Conservation (phyloP, 345 rosid genomes). For the Linum tenue region DNA sequence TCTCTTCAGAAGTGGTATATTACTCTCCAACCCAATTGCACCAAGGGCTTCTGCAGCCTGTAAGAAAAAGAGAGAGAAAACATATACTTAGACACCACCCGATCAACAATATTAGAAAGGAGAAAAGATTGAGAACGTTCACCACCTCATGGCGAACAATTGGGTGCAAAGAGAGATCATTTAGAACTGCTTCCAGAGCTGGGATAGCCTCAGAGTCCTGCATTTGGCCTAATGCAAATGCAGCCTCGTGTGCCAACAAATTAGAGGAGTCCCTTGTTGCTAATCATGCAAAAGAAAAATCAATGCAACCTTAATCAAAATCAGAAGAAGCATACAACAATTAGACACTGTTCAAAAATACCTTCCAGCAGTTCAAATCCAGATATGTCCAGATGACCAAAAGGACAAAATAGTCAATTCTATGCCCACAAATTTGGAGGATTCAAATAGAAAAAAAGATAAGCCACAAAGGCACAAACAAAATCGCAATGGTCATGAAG, state of each 20-base stretch:
- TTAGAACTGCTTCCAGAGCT: conserved; percentile 59
- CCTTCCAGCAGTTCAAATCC: no score
- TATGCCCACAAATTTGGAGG: no score
- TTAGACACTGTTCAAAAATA: no score
- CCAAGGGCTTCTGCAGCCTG: conserved; percentile 99
- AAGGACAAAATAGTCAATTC: no score
- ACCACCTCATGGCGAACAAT: conserved; percentile 87
- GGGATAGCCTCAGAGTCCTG: conserved; percentile 94
- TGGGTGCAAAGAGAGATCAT: conserved; percentile 78
- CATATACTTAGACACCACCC: not conserved
- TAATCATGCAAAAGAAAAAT: conserved; percentile 17
- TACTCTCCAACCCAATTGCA: conserved; percentile 72
- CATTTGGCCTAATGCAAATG: conserved; percentile 98
- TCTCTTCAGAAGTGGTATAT: conserved; percentile 39
- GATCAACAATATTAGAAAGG: not conserved
- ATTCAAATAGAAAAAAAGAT: not conserved
- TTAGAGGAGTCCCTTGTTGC: conserved; percentile 93
- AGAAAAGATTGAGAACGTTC: conserved; percentile 1
- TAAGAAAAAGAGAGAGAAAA: not conserved
- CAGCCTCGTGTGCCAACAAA: conserved; percentile 93
- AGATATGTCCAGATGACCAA: no score
- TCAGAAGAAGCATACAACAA: not conserved
- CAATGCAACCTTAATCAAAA: not conserved
- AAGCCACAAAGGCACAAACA: not conserved
- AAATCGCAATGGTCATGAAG: not conserved